phyloP scores from a whole-genome alignment of 2,329 filamentous ascomycete species.

The Nemania sp. region DNA sequence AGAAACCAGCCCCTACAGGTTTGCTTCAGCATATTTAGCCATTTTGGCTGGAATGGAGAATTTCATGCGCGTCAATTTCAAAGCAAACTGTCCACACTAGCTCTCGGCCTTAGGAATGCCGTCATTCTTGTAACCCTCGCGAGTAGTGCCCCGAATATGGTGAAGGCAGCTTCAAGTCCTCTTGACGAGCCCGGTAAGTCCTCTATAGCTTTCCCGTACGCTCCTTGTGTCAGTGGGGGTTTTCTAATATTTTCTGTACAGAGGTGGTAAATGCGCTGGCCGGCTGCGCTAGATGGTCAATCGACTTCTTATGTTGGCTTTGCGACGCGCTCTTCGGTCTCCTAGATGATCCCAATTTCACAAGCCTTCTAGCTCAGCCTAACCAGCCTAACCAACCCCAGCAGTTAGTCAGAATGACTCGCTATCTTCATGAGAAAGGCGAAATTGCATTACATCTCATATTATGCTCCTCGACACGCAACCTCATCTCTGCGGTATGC shows the following conservation, averaged over 20 bases:
- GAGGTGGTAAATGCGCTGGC: constrained; percentile 74
- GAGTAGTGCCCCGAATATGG: constrained; percentile 56
- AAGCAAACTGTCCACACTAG: constrained; percentile 74
- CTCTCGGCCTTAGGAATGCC: constrained; percentile 74
- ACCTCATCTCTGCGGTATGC: constrained; percentile 70
- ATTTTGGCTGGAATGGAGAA: constrained; percentile 72
- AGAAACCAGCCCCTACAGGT: constrained; percentile 73
- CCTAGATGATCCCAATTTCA: constrained; percentile 55
- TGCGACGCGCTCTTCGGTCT: constrained; percentile 62
- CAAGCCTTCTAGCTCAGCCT: constrained; percentile 50
- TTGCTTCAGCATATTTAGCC: constrained; percentile 77
- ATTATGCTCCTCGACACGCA: constrained; percentile 73
- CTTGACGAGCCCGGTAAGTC: constrained; percentile 64
- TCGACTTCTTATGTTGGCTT: constrained; percentile 69
- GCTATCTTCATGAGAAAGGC: constrained; percentile 57
- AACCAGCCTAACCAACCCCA: constrained; percentile 20
- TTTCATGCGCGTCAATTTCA: constrained; percentile 63
- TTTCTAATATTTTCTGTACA: constrained; percentile 37
- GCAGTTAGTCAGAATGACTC: constrained; percentile 53
- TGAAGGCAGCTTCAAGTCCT: constrained; percentile 60
- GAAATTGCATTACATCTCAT: constrained; percentile 65
- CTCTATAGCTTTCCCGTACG: not conserved
- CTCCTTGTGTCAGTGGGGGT: not conserved
- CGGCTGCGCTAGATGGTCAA: constrained; percentile 77
- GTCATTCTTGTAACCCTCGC: constrained; percentile 67